phyloP scores from a whole-genome alignment of 345 rosid species.

The Bretschneidera sinensis region DNA sequence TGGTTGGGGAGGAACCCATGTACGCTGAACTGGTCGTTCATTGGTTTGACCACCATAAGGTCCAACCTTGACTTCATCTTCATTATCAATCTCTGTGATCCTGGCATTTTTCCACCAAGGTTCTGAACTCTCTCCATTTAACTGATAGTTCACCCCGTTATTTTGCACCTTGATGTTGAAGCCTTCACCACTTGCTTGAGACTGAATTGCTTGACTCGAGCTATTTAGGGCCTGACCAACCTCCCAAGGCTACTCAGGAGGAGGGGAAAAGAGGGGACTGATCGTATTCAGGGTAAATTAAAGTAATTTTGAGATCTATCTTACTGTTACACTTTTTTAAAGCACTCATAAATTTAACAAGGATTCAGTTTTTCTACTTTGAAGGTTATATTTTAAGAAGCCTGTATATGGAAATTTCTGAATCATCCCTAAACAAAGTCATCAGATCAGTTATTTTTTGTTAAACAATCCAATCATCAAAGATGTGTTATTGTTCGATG shows the following conservation, averaged over 20 bases:
- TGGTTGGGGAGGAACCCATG: constrained; percentile 95
- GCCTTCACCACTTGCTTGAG: constrained; percentile 33
- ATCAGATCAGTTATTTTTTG: background rate
- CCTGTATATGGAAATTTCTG: too few relatives aligned
- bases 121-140: constrained; percentile 27
- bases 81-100: constrained; percentile 59
- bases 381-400: too few relatives aligned
- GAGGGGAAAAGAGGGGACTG: background rate
- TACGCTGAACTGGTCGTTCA: constrained; percentile 51
- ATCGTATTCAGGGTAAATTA: constrained; percentile 6
- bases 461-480: too few relatives aligned
- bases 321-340: background rate
- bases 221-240: constrained; percentile 38
- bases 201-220: constrained; percentile 33
- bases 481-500: too few relatives aligned
- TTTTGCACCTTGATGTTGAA: constrained; percentile 33
- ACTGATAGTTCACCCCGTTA: constrained; percentile 36
- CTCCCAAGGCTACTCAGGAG: constrained; percentile 75
- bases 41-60: constrained; percentile 32
- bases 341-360: too few relatives aligned
- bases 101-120: constrained; percentile 72
- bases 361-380: too few relatives aligned
- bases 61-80: constrained; percentile 36
- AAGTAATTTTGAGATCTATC: constrained; percentile 1
- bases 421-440: too few relatives aligned